Evolutionary conservation across 176 grass and related monocot genomes (phyloP).

Genomic region (Oryza punctata): DNA sequence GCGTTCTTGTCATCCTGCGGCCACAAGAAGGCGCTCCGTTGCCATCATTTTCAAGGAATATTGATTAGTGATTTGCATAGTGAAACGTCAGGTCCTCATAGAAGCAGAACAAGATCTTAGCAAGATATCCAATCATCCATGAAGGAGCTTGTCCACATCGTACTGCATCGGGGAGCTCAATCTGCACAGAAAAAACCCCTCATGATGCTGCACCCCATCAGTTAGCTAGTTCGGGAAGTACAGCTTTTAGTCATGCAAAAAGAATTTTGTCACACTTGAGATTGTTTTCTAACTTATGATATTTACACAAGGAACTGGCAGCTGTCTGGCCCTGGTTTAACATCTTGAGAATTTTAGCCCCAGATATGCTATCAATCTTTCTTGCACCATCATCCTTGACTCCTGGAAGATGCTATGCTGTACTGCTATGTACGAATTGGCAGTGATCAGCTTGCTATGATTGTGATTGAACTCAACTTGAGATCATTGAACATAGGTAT

Average conservation of each 20-base stretch:
- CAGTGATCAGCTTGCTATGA: background rate
- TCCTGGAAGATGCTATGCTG: background rate
- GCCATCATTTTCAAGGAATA: conserved; percentile 89
- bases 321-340: background rate
- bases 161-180: conserved; percentile 21
- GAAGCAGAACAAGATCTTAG: background rate
- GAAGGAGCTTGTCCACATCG: background rate
- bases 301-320: background rate
- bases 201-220: conserved; percentile 3
- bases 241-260: conserved; percentile 32
- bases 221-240: conserved; percentile 23
- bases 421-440: background rate
- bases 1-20: conserved; percentile 75
- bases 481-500: background rate
- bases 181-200: conserved; percentile 17
- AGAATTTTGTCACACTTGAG: conserved; percentile 35
- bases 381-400: background rate
- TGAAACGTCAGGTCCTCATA: background rate
- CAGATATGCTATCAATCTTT: background rate
- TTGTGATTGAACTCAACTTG: background rate
- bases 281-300: conserved; percentile 20
- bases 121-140: background rate
- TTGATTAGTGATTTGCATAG: conserved; percentile 51
- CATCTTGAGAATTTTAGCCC: background rate
- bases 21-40: conserved; percentile 86